phyloP scores from a whole-genome alignment of 2,329 filamentous ascomycete genomes.

The Xylariales sp. region DNA sequence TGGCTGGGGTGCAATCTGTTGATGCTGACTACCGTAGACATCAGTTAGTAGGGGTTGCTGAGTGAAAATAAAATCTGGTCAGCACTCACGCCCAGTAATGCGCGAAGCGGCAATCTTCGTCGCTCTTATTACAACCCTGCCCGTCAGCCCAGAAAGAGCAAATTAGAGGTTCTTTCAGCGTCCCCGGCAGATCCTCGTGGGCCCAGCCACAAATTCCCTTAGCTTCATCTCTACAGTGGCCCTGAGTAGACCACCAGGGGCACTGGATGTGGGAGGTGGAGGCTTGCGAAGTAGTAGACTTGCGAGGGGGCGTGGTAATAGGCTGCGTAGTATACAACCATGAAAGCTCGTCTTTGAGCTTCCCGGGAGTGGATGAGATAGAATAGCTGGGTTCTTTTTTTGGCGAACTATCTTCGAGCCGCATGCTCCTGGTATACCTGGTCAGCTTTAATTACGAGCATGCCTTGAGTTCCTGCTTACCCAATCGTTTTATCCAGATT shows the following conservation, averaged over 20 bases:
- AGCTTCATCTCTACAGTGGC: slow-evolving; percentile 13
- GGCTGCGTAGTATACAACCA: too few relatives aligned
- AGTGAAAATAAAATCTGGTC: not conserved
- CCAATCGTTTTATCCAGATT: too few relatives aligned
- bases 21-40: not conserved
- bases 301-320: too few relatives aligned
- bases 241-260: slow-evolving; percentile 15
- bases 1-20: slow-evolving; percentile 3
- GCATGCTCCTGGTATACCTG: too few relatives aligned
- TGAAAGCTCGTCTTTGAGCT: too few relatives aligned
- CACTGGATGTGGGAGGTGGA: slow-evolving; percentile 12
- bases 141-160: slow-evolving; percentile 18
- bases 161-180: slow-evolving; percentile 14
- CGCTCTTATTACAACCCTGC: slow-evolving; percentile 12
- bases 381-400: too few relatives aligned
- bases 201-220: slow-evolving; percentile 9
- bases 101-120: slow-evolving; percentile 11
- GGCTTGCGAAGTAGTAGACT: too few relatives aligned
- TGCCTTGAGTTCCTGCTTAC: too few relatives aligned
- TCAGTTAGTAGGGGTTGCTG: not conserved
- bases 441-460: too few relatives aligned
- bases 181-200: slow-evolving; percentile 12
- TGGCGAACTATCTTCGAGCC: too few relatives aligned
- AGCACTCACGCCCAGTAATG: slow-evolving; percentile 10
- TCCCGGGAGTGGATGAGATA: too few relatives aligned